These are phyloP conservation scores for Vigna reflexopilosa DNA, from an alignment of 306 rosid genomes.

Conservation along the genomic window DNA sequence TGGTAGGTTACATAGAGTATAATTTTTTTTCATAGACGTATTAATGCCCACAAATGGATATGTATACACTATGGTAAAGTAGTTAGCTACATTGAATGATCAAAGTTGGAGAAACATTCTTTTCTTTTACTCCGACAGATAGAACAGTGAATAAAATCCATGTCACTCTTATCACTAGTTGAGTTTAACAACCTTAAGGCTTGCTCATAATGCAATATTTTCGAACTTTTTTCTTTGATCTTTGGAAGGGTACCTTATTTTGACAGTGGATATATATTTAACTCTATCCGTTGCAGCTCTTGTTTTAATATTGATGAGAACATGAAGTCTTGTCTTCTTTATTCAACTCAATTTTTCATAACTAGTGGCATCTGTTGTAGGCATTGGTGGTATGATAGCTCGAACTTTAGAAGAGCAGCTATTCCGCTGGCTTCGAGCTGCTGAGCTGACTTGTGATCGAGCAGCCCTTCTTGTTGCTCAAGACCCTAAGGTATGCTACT, in stretches of 20 bases:
- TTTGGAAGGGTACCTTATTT: conserved; percentile 32
- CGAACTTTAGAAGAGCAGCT: conserved; percentile 89
- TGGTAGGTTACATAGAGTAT: conserved; percentile 61
- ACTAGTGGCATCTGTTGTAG: conserved; percentile 52
- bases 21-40: background rate
- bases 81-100: conserved; percentile 35
- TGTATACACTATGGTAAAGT: conserved; percentile 15
- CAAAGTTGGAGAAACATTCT: conserved; percentile 17
- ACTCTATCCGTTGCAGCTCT: background rate
- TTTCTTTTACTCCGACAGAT: background rate
- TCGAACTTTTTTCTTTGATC: conserved; percentile 7
- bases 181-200: conserved; percentile 32
- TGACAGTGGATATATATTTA: conserved; percentile 16
- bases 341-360: conserved; percentile 25
- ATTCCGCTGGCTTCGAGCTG: conserved; percentile 97
- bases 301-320: conserved; percentile 30
- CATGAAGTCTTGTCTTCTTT: conserved; percentile 27
- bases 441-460: conserved; percentile 98
- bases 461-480: conserved; percentile 99
- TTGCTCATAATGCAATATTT: background rate
- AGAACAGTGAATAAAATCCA: conserved; percentile 25
- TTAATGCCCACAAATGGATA: background rate
- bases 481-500: conserved; percentile 77
- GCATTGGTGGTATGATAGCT: conserved; percentile 93
- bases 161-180: conserved; percentile 28